These are phyloP conservation scores for Cucumis variabilis DNA, from an alignment of 331 rosid species.

Conservation along the genomic window DNA sequence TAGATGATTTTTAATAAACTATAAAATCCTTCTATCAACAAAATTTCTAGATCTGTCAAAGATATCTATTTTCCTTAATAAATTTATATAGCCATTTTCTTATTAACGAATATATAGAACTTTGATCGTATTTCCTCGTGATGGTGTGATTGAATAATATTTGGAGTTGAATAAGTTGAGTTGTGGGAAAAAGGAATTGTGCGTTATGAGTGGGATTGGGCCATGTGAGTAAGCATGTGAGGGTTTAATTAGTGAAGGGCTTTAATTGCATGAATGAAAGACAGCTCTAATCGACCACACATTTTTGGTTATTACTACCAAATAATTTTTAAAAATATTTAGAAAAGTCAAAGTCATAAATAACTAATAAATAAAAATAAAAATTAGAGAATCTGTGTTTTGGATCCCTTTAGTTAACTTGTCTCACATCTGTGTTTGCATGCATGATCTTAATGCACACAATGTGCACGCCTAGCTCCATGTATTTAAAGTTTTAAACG, in stretches of 20 bases:
- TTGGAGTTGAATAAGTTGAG: background rate
- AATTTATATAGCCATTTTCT: too few relatives aligned
- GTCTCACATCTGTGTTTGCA: background rate
- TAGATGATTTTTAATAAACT: too few relatives aligned
- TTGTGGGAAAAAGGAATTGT: background rate
- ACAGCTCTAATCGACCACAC: slow-evolving; percentile 24
- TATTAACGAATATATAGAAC: too few relatives aligned
- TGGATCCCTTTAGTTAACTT: background rate
- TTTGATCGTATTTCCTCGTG: too few relatives aligned
- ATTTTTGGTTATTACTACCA: background rate
- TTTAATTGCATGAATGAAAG: background rate
- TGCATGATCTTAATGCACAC: background rate
- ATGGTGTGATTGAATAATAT: too few relatives aligned
- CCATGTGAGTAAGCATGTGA: slow-evolving; percentile 27
- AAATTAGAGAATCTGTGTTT: background rate
- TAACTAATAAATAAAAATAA: too few relatives aligned
- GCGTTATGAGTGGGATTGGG: slow-evolving; percentile 6
- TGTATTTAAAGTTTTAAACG: too few relatives aligned
- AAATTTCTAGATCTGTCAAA: too few relatives aligned
- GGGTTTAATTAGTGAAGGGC: background rate
- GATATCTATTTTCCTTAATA: too few relatives aligned
- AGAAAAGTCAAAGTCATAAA: background rate
- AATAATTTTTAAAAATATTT: background rate
- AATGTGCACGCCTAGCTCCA: background rate
- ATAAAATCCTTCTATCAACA: too few relatives aligned